Base-by-base conservation (phyloP, 176 grass and related monocot species). In the Avena sativa region DNA sequence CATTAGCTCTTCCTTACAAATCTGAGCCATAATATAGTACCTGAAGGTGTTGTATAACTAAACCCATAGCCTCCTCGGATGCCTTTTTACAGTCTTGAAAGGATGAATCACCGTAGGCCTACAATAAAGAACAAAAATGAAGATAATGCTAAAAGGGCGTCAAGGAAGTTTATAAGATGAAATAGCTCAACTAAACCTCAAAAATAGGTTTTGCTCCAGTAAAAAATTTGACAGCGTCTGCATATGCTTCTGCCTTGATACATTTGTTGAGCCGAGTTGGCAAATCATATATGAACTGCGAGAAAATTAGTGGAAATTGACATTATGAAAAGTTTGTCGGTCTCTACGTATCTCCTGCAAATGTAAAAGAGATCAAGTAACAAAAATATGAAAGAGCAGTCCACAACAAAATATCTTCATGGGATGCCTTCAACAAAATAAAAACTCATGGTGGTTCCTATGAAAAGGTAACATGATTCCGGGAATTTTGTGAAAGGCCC, bases 1-100 rank as follows among this genome's bases (percentile, higher is more conserved):
- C 40, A 34, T 26, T 58, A 32, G 43, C 12, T 48, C 46, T 72
- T 87, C 32, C 23, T 19, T 72, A 34, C 8, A 65, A 23, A 83
- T 76, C 20, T 78, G 51, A 85, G 52, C 53, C 44, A 52, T 69
- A 85, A 85, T 62, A 36, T 26, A 74, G 50, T 87, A 99, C 97
- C 94, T 97, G 89, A 88, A 99, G 94, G 80, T 97, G 92, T 43
- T 99, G 85, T 81, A 82, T 89, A 87, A 97, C 91, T 83, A 92
- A 81, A 89, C 90, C 84, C 66, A 96, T 99, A 83, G 97, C 97
- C 80, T 97, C 97, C 89, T 96, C 94, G 17, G 97, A 99, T 89
- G 97, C 97, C 82, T 83, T 94, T 92, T 96, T 96, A 92, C 97
- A 99, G 57, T 97, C 97, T 84, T 93, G 92, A 84, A 99, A 99